Base-by-base conservation (phyloP, 768 basidiomycete species). In the Boletus tylopilopsis region DNA sequence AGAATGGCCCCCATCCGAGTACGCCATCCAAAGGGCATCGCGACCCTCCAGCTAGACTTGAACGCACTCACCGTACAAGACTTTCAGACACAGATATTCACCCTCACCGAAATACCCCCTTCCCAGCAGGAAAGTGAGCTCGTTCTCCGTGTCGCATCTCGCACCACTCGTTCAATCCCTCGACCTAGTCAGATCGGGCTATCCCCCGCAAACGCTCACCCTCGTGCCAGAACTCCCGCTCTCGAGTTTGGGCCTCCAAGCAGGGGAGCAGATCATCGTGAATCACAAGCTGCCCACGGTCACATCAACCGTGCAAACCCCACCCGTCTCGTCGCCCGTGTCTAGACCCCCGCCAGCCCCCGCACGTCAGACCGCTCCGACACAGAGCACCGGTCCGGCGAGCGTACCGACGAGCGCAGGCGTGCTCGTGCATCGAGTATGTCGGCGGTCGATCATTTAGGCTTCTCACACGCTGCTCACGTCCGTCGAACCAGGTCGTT, bases 261-360 rank as follows among this genome's bases (percentile, higher is more conserved):
- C 73, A 15, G 90, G 93, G 2, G 95, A 97, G 46, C 91, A 93
- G 70, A 75, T 98, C 53, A 87, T 95, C 59, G 88, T 96, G 38
- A 82, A 74, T 43, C 70, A 72, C 45, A 73, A 62, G 30, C 51
- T 45, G 8, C 47, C 67, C 34, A 36, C 67, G 18, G 10, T 60
- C 30, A 53, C 43, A 5, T 37, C 42, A 23, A 29, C 47, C 4
- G n/a, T n/a, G n/a, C n/a, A n/a, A n/a, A 49, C n/a, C 36, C 27
- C 50, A 22, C 48, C 60, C 11, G 45, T 45, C 6, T 51, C 58
- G 12, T 34, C 39, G 0, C 54, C 45, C 2, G 56, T 54, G 4
- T 38, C 57, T 47, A 51, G 59, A 38, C 44, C 64, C 5, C 36
- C 46, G 6, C 48, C 60, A 25, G 48, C 55, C 13, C 51, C 60